phyloP scores from a whole-genome alignment of 371 early-diverging fungal species.

The Massospora cicadina region DNA sequence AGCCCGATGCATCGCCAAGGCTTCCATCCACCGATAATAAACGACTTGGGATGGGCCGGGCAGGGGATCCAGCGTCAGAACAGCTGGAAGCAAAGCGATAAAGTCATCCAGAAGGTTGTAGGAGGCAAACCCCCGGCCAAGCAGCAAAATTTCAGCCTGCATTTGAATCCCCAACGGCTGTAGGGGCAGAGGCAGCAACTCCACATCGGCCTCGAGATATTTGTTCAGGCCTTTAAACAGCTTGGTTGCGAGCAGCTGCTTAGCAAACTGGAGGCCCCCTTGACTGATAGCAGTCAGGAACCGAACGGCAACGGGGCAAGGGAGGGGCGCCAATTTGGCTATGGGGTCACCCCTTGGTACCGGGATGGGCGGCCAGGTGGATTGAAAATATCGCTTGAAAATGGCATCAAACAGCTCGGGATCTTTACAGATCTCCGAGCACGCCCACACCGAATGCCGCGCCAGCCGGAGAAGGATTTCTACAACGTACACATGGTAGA shows the following conservation, averaged over 20 bases:
- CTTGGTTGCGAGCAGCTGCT: background rate
- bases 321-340: background rate
- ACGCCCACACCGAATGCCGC: background rate
- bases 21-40: background rate
- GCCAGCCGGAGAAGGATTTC: background rate
- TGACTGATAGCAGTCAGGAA: background rate
- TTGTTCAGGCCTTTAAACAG: background rate
- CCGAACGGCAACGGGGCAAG: background rate
- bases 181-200: background rate
- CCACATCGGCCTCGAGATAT: background rate
- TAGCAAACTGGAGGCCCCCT: background rate
- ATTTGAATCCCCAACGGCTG: background rate
- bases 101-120: background rate
- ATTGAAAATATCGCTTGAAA: background rate
- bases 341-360: background rate
- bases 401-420: background rate
- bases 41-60: background rate
- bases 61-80: background rate
- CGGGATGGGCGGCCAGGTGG: background rate
- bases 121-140: background rate
- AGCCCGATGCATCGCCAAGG: background rate
- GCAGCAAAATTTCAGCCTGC: conserved; percentile 1
- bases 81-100: background rate
- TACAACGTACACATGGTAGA: background rate
- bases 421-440: background rate